Percentiles rank a stretch among this genome's conserved stretches.
Evolutionary conservation across 139 green algal genomes (phyloP).

Genomic region (Tetraselmis striata): DNA sequence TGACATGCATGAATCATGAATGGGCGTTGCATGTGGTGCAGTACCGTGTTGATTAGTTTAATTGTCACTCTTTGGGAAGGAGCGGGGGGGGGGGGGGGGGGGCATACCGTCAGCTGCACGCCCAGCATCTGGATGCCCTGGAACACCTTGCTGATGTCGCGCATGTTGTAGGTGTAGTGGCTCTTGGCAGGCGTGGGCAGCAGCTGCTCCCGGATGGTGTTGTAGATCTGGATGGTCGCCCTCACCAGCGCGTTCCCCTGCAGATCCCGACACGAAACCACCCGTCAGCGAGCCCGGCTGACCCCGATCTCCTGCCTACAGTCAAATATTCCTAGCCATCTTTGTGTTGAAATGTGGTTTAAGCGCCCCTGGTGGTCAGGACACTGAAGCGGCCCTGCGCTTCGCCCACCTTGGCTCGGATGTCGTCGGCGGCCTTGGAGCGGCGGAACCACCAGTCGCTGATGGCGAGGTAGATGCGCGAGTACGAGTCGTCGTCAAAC

Average conservation of each 20-base stretch:
- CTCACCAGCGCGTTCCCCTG: conserved; percentile 17
- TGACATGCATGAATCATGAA: too few species aligned
- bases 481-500: conserved; percentile 53
- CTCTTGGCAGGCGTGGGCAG: conserved; percentile 36
- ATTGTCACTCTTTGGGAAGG: too few species aligned
- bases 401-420: conserved; percentile 25
- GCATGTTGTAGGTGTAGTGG: conserved; percentile 46
- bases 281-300: too few species aligned
- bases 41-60: too few species aligned
- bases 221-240: conserved; percentile 37
- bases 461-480: conserved; percentile 49
- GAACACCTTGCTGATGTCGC: conserved; percentile 37
- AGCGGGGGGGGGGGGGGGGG: too few species aligned
- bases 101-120: conserved; percentile 32
- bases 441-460: conserved; percentile 58
- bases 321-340: too few species aligned
- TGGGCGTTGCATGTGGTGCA: too few species aligned
- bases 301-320: background rate
- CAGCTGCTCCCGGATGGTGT: conserved; percentile 26
- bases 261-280: background rate
- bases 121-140: conserved; percentile 48
- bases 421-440: conserved; percentile 20
- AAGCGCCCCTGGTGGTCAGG: too few species aligned
- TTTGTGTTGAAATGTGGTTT: too few species aligned
- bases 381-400: too few species aligned